Evolutionary conservation across 2,329 filamentous ascomycete species (phyloP), one percentile per base, ranked within the genome.

Genomic region (Teratosphaeria pseudoeucalypti): DNA sequence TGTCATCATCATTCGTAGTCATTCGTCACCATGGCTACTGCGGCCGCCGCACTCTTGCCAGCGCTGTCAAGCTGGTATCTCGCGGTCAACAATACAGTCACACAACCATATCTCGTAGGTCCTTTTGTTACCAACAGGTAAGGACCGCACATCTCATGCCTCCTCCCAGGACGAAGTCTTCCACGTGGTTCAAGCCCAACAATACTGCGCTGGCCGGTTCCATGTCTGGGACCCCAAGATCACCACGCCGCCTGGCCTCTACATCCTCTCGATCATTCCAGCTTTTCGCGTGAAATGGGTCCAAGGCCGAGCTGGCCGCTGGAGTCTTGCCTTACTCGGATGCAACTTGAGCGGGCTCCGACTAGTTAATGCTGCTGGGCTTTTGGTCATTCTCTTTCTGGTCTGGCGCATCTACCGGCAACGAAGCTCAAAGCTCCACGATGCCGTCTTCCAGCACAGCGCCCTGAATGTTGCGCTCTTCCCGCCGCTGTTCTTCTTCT

Each of bases 401-500:
- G 19, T 72, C 12, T 56, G 63, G 7, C 59, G 60, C 39, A 64
- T 65, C 5, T 74, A 62, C 63, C 64, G 52, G 65, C 68, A 62
- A 54, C 64, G 67, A 55, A 23, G 54, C 57, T 53, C 19, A 29
- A 14, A 63, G 58, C 12, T 57, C 49, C 19, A 57, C 61, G 19
- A 61, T n/a, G 55, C 65, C 49, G 58, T 65, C 2, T 57, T 59
- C 27, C 29, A 61, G 27, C 84, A 90, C 65, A 85, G 84, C 0
- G 88, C 87, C 2, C 69, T 94, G 65, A 96, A 96, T 65, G 83
- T 95, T 49, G 85, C 85, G 19, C 78, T 96, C 0, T 96, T 97
- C 63, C 94, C 94, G 0, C 84, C 92, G 0, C 73, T 99, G 0
- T 96, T 96, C 79, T 99, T 99, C 80, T 99, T 99, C 74, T 94